Evolutionary conservation across 2,329 filamentous ascomycete species (phyloP).

Genomic region (Botrytis medusae): DNA sequence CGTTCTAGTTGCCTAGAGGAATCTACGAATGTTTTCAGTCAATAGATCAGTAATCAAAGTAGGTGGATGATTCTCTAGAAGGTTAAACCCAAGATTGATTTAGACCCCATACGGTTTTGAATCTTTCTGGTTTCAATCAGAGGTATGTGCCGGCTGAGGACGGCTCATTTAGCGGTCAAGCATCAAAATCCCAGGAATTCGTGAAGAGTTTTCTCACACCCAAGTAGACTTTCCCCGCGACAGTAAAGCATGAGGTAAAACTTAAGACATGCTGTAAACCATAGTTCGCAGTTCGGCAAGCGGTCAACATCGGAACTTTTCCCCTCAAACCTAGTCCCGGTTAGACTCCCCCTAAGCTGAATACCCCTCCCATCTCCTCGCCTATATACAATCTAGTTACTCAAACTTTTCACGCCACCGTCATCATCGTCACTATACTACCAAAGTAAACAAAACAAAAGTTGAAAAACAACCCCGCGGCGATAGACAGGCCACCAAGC

Average conservation of each 20-base stretch:
- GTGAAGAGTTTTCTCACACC: slow-evolving; percentile 8
- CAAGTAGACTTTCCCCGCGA: slow-evolving; percentile 2
- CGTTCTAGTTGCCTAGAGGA: background rate
- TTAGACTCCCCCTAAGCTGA: background rate
- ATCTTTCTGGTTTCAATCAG: background rate
- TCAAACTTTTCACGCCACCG: slow-evolving; percentile 3
- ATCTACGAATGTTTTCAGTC: background rate
- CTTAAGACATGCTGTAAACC: background rate
- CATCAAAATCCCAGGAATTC: background rate
- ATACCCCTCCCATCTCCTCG: background rate
- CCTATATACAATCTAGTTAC: background rate
- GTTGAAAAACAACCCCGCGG: slow-evolving; percentile 1
- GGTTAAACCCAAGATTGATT: background rate
- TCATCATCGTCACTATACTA: background rate
- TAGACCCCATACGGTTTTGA: background rate
- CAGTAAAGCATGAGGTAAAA: slow-evolving; percentile 10
- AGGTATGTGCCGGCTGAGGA: background rate
- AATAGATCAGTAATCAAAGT: background rate
- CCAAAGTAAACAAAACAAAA: slow-evolving; percentile 4
- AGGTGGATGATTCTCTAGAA: background rate
- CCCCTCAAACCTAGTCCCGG: slow-evolving; percentile 5
- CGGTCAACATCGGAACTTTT: slow-evolving; percentile 6
- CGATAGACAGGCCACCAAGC: slow-evolving; percentile 14
- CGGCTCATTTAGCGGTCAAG: slow-evolving; percentile 10
- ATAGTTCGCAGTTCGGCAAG: background rate